Percentiles rank a stretch among this genome's conserved stretches.
These are phyloP conservation scores for Sechiopsis laciniata DNA, from an alignment of 306 rosid species.

Conservation along the genomic window DNA sequence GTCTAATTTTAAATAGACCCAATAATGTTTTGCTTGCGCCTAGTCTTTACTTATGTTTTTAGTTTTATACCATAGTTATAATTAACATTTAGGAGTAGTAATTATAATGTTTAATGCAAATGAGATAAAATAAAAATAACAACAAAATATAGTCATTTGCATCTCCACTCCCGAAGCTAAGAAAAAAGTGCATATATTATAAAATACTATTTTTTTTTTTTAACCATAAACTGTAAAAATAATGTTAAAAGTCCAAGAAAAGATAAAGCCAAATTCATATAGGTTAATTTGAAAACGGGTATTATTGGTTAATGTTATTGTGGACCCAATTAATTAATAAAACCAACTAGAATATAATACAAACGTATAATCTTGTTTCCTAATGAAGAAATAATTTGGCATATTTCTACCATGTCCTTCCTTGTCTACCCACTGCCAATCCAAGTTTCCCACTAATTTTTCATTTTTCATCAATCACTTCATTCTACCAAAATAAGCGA, in stretches of 20 bases:
- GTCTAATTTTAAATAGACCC: not conserved
- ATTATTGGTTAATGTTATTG: not conserved
- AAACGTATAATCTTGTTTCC: not conserved
- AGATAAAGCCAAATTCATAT: conserved; percentile 18
- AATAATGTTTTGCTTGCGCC: too few relatives aligned
- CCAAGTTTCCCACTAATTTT: conserved; percentile 26
- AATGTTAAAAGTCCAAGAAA: not conserved
- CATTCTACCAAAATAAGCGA: conserved; percentile 46
- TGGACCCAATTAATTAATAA: not conserved
- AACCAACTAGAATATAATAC: not conserved
- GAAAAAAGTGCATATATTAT: too few relatives aligned
- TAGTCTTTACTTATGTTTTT: not conserved
- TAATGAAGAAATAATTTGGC: conserved; percentile 18
- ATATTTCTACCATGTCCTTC: conserved; percentile 44
- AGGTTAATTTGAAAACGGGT: not conserved
- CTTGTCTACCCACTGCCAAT: conserved; percentile 30
- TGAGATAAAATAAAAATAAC: too few relatives aligned
- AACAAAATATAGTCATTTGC: too few relatives aligned
- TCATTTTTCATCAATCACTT: conserved; percentile 59
- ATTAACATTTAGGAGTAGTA: not conserved
- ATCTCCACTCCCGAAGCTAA: too few relatives aligned
- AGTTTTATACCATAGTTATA: not conserved
- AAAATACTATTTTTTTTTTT: too few relatives aligned
- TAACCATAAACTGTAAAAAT: too few relatives aligned
- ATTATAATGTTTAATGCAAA: too few relatives aligned